Percentiles rank a stretch among this genome's conserved stretches.
Evolutionary conservation across 2,329 filamentous ascomycete genomes (phyloP).

Genomic region (Fusarium circinatum): DNA sequence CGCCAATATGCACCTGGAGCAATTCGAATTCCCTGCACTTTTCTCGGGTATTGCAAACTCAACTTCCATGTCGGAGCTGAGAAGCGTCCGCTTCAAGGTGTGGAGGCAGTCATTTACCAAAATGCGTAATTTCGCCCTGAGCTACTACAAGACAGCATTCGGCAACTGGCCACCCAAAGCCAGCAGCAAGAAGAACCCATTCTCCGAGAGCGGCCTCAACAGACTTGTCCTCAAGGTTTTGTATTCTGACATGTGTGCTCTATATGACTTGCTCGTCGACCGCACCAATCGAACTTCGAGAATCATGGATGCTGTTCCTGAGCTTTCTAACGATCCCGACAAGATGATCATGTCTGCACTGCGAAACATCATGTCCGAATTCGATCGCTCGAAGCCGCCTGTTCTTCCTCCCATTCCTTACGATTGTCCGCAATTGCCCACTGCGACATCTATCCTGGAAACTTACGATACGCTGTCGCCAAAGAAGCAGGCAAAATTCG

Average conservation of each 20-base stretch:
- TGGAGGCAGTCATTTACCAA: constrained; percentile 82
- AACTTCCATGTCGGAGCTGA: constrained; percentile 79
- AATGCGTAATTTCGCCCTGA: constrained; percentile 78
- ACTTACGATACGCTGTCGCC: constrained; percentile 72
- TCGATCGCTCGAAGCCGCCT: constrained; percentile 87
- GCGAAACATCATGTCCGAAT: constrained; percentile 84
- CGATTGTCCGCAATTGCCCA: constrained; percentile 82
- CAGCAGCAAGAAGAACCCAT: constrained; percentile 88
- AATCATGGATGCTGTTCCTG: constrained; percentile 73
- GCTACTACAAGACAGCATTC: constrained; percentile 70
- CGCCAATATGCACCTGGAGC: constrained; percentile 78
- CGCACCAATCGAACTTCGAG: constrained; percentile 81
- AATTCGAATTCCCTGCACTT: constrained; percentile 91
- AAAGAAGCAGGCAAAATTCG: constrained; percentile 80
- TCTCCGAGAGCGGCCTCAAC: constrained; percentile 88
- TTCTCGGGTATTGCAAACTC: constrained; percentile 91
- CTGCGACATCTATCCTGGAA: constrained; percentile 71
- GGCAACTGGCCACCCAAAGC: constrained; percentile 90
- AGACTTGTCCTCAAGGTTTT: constrained; percentile 82
- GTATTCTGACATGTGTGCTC: constrained; percentile 84
- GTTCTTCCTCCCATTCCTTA: constrained; percentile 93
- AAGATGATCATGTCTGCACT: constrained; percentile 76
- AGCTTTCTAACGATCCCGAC: constrained; percentile 64
- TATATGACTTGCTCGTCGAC: constrained; percentile 92
- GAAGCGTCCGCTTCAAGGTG: constrained; percentile 80